Base-by-base conservation (phyloP, 2,329 filamentous ascomycete genomes). In the Verticillium nonalfalfae region DNA sequence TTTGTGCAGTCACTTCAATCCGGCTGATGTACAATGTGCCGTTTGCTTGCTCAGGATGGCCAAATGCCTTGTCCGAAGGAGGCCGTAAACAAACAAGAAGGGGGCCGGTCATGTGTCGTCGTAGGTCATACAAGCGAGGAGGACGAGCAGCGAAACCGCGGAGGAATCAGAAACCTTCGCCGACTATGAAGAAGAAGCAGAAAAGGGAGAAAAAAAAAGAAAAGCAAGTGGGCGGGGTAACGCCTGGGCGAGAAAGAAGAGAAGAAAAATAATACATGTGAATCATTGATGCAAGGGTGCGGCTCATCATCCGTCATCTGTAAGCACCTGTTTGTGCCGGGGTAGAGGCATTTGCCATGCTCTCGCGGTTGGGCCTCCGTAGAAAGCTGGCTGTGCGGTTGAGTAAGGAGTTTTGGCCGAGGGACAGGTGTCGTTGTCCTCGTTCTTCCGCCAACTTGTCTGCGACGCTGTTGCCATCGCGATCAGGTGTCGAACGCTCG, bases 321-420 rank as follows among this genome's bases (percentile, higher is more conserved):
- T 81, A 82, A 61, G 73, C 70, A 64, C 76, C 74, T 14, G 76
- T 68, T 39, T 77, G 73, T 39, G 76, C 72, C 61, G 76, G 73
- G 18, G 75, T 72, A 35, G 80, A 76, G 52, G 75, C 66, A 64
- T 69, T 74, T 38, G 73, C 71, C 62, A 78, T 73, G 66, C 76
- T 79, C 60, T 79, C 78, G 59, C 81, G 77, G 58, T 76, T 77
- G 26, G 72, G 70, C 59, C 76, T 69, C 66, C 78, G 72, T 63
- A 74, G 78, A 60, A 83, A 69, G 66, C 80, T 85, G 63, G 74
- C 75, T 5, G 76, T 74, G 61, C 82, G 76, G 62, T 72, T 75
- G 39, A 81, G 70, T 62, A 78, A 66, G 7, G 75, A 70, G 14
- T 72, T 72, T 59, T 78, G 78, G 14, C 76, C 75, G 33, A 81